A percentile compares a stretch with the other conserved stretches of the same genome.
These are phyloP conservation scores for Yamadazyma oceani DNA, from an alignment of 1,139 yeast species.

Conservation along the genomic window DNA sequence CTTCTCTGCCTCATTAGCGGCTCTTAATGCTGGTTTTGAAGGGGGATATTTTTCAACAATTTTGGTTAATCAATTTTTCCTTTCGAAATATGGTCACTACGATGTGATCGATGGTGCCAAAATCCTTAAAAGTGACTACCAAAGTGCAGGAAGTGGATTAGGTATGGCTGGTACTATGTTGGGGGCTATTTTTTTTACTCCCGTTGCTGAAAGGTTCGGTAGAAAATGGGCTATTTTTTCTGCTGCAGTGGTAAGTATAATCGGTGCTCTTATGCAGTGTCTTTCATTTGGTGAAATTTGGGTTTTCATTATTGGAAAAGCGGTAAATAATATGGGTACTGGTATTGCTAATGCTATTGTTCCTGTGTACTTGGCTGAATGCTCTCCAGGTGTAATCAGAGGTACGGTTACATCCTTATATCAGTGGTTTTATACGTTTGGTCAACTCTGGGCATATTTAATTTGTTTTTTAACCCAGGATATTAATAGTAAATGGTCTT, in stretches of 20 bases:
- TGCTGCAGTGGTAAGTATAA: neutral
- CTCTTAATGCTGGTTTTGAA: too few relatives aligned
- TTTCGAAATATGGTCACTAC: too few relatives aligned
- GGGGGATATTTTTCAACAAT: too few relatives aligned
- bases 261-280: constrained; percentile 1
- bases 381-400: constrained; percentile 45
- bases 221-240: neutral
- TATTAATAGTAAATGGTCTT: constrained; percentile 26
- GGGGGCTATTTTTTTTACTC: neutral
- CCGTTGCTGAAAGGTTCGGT: neutral
- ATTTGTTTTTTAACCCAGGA: constrained; percentile 36
- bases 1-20: too few relatives aligned
- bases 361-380: constrained; percentile 48
- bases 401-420: constrained; percentile 45
- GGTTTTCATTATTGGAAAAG: neutral
- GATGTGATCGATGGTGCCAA: too few relatives aligned
- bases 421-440: constrained; percentile 49
- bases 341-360: constrained; percentile 29
- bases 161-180: neutral
- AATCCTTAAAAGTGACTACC: too few relatives aligned
- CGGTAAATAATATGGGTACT: neutral
- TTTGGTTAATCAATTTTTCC: too few relatives aligned
- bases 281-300: neutral
- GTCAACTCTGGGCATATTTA: constrained; percentile 47
- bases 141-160: constrained; percentile 1